Percentiles rank a stretch among this genome's conserved stretches.
Conservation (phyloP, 805 yeast species). For the Yamadazyma takamatsuzukensis region DNA sequence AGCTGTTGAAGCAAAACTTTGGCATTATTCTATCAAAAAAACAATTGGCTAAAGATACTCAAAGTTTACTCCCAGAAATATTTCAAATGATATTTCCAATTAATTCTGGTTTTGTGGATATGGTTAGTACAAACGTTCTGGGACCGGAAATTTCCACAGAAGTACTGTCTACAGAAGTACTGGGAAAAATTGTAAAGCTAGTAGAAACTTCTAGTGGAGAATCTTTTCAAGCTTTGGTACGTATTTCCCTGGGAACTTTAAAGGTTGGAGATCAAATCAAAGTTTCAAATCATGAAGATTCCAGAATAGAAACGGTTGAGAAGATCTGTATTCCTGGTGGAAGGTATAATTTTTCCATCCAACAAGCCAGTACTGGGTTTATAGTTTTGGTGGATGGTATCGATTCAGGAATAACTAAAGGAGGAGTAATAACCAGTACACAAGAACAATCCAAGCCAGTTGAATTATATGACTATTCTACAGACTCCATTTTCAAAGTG, state of each 20-base stretch:
- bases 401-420: conserved; percentile 51
- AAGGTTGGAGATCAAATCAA: conserved; percentile 43
- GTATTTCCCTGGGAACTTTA: conserved; percentile 62
- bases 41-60: conserved; percentile 51
- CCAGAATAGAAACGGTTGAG: conserved; percentile 36
- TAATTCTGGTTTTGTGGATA: conserved; percentile 45
- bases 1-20: conserved; percentile 46
- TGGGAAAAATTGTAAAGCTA: conserved; percentile 45
- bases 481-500: conserved; percentile 66
- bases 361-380: conserved; percentile 59
- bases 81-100: conserved; percentile 48
- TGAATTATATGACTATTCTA: conserved; percentile 1
- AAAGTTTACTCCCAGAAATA: conserved; percentile 52
- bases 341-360: conserved; percentile 58
- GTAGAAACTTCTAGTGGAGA: conserved; percentile 52
- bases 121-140: conserved; percentile 30
- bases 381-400: conserved; percentile 67
- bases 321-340: conserved; percentile 60
- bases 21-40: conserved; percentile 41
- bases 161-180: background rate
- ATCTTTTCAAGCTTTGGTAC: conserved; percentile 53
- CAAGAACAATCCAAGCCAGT: conserved; percentile 14
- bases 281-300: conserved; percentile 58
- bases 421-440: conserved; percentile 50
- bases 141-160: conserved; percentile 12